These are phyloP conservation scores for Fomes fomentarius DNA, from an alignment of 1,284 basidiomycete species.

Conservation along the genomic window DNA sequence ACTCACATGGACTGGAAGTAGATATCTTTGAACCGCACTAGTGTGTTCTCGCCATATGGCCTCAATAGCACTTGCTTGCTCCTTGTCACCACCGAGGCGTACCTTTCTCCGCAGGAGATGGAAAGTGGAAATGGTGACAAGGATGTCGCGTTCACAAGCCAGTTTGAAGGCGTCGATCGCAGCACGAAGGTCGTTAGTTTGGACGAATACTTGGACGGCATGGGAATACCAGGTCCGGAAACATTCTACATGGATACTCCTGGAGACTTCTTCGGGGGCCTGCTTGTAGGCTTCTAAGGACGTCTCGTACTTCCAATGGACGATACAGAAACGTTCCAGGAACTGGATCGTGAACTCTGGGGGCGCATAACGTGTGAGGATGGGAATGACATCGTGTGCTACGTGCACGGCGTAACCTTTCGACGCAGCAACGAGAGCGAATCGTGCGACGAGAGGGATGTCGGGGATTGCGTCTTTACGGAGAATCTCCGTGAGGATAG, in stretches of 20 bases:
- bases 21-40: too few species aligned
- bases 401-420: conserved; percentile 32
- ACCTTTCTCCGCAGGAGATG: conserved; percentile 16
- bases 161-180: conserved; percentile 26
- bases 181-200: conserved; percentile 5
- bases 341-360: conserved; percentile 21
- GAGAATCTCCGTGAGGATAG: conserved; percentile 15
- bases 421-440: conserved; percentile 28
- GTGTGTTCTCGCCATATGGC: not conserved
- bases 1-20: too few species aligned
- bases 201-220: conserved; percentile 25
- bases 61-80: conserved; percentile 1
- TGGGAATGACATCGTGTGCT: conserved; percentile 11
- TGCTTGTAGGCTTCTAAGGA: not conserved
- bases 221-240: conserved; percentile 19
- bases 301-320: not conserved
- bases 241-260: not conserved
- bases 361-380: conserved; percentile 26
- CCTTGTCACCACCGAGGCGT: too few species aligned
- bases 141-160: conserved; percentile 14
- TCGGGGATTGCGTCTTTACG: conserved; percentile 22
- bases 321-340: conserved; percentile 25
- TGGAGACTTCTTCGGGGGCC: not conserved
- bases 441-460: conserved; percentile 29
- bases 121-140: conserved; percentile 18